Evolutionary conservation across 805 yeast genomes (phyloP), one percentile per base, ranked within the genome.

Genomic region (Sugiyamaella marilandica): DNA sequence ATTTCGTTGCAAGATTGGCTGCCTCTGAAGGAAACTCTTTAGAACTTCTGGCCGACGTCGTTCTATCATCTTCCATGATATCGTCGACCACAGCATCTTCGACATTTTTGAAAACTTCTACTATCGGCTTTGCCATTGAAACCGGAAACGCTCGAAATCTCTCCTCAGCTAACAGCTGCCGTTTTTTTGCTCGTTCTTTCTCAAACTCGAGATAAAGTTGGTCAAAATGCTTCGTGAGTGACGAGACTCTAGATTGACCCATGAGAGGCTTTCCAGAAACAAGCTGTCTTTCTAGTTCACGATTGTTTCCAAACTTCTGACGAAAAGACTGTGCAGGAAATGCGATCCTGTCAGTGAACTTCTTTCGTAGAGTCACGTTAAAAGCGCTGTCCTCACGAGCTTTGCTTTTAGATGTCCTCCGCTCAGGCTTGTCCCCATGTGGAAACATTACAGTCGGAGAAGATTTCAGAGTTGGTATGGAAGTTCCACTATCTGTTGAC

Each of bases 81-180:
- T 39, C 43, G 18, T 39, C 45, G 13, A 24, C 48, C 5, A 89
- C 94, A 1, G 95, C 97, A 69, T 91, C 97, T 55, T 84, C 83
- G 10, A 87, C 94, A 62, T 87, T 84, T 59, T 88, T 83, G 65
- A 86, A 94, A 24, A 94, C 85, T 61, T 91, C 97, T 19, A 91
- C 97, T 52, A 88, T 85, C 0, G 99, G 98, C 54, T 80, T 83
- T 0, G 94, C 82, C 1, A 83, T 79, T 21, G 82, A 81, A 48
- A 88, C 79, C 5, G 94, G 90, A 11, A 75, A 72, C 0, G 92
- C 88, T 55, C 83, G 75, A 64, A 82, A 81, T 60, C 84, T 78
- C 59, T 82, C 76, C 57, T 71, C 74, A 43, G 80, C 75, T 41
- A 87, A 64, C 55, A 84, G 82, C 52, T 77, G 72, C 54, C 89